phyloP scores from a whole-genome alignment of 495 filamentous ascomycete genomes.

The Penicillium flavigenum region DNA sequence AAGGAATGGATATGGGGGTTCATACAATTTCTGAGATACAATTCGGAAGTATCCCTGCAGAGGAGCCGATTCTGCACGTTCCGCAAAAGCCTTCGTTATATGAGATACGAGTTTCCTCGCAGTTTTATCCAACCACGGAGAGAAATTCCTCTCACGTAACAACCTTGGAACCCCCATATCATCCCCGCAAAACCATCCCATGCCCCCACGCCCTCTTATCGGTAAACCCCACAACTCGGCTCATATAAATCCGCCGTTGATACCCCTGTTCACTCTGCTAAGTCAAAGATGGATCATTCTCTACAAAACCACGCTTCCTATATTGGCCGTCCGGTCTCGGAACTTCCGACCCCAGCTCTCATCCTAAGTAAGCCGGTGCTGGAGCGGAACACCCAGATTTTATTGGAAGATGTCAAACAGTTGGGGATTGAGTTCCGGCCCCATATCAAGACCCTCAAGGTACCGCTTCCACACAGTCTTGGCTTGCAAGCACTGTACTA shows the following conservation, averaged over 20 bases:
- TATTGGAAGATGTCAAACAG: constrained; percentile 33
- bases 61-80: not conserved
- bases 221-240: constrained; percentile 5
- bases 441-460: constrained; percentile 43
- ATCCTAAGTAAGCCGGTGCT: constrained; percentile 34
- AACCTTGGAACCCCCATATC: not conserved
- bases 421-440: constrained; percentile 34
- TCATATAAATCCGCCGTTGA: constrained; percentile 5
- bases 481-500: not conserved
- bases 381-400: constrained; percentile 29
- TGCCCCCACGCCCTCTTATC: constrained; percentile 9
- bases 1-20: not conserved
- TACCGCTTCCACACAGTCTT: not conserved
- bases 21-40: not conserved
- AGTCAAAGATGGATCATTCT: constrained; percentile 28
- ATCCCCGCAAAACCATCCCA: not conserved
- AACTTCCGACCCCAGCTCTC: constrained; percentile 35
- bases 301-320: constrained; percentile 28
- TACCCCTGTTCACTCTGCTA: not conserved
- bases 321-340: constrained; percentile 27
- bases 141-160: not conserved
- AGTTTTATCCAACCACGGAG: not conserved
- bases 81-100: not conserved
- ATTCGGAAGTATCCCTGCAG: no score
- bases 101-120: not conserved